Base-by-base conservation (phyloP, 164 flowering plant genomes). In the Stephania cephalantha region DNA sequence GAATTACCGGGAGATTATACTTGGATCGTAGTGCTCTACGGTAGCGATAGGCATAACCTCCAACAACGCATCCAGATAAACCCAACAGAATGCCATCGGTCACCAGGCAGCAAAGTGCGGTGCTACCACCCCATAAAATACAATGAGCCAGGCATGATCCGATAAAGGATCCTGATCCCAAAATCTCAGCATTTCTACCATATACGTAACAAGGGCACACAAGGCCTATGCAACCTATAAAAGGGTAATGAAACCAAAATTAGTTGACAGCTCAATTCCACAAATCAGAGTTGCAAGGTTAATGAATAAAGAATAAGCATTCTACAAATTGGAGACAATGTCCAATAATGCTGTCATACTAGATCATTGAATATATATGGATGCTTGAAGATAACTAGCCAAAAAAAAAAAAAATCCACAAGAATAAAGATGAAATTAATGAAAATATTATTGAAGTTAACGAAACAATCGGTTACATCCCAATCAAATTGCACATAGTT, bases 21-120 rank as follows among this genome's bases (percentile, higher is more conserved):
- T 86, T 90, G 61, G 83, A 75, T 45, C 98, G 79, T 8, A 94
- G 81, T 12, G 85, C 76, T 76, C 79, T 88, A 44, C 98, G 94
- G 72, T 94, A 94, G 76, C 92, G 86, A 81, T 93, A 90, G 30
- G 97, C 94, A 84, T 91, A 94, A 81, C 89, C 88, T 67, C 97
- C 87, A 76, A 90, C 86, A 76, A 86, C 79, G 81, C 91, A 91
- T 78, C 94, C 95, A 18, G 98, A 97, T 68, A 88, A 73, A 4
- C 93, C 91, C 84, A 86, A 77, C 45, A 89, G 77, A 75, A 88
- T 9, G 25, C 97, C 95, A 29, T 88, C 90, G 22, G 89, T 88
- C 70, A 90, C 64, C 69, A 90, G 68, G 79, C 98, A 94, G 77
- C 94, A 91, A 30, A 88, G 74, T 9, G 91, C 79, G 71, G 90